Evolutionary conservation across 2,329 filamentous ascomycete genomes (phyloP), one percentile per base, ranked within the genome.

Genomic region (Nemania sp.): DNA sequence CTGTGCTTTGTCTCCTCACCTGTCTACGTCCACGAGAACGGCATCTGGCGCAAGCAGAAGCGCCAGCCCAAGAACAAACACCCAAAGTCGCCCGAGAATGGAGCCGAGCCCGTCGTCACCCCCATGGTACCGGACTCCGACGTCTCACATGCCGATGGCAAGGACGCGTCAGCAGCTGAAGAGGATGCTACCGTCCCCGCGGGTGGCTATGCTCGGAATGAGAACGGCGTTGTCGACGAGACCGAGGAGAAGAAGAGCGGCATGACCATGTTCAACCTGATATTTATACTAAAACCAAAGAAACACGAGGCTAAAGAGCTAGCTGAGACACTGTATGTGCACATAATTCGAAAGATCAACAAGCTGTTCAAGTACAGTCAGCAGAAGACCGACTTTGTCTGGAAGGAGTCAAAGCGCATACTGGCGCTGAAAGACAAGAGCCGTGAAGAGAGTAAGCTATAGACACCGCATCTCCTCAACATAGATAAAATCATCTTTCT

Each of bases 231-330:
- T 7, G 25, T 29, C 34, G 67, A 72, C 48, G 79, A 80, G 60
- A 75, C 80, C 42, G 81, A 89, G 63, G 81, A 86, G 71, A 88
- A 90, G 72, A 80, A 81, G 67, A 86, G 83, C 66, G 85, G 86
- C 48, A 93, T 98, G 90, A 92, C 89, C 64, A 98, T 98, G 94
- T 99, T 99, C 77, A 96, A 97, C 74, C 85, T 97, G 11, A 92
- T 98, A 21, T 98, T 98, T 74, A 90, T 97, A 52, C 80, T 97
- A 65, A 90, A 91, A 67, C 90, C 92, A 2, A 89, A 88, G 51
- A 86, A 88, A 54, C 81, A 93, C 58, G 90, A 97, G 71, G 87
- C 90, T 66, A 90, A 90, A 58, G 81, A 84, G 80, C 71, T 96
- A 47, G 85, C 89, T 45, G 90, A 96, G 65, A 88, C 79, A 5